These are phyloP conservation scores for Cornus florida DNA, from an alignment of 148 eudicot genomes.

Conservation along the genomic window DNA sequence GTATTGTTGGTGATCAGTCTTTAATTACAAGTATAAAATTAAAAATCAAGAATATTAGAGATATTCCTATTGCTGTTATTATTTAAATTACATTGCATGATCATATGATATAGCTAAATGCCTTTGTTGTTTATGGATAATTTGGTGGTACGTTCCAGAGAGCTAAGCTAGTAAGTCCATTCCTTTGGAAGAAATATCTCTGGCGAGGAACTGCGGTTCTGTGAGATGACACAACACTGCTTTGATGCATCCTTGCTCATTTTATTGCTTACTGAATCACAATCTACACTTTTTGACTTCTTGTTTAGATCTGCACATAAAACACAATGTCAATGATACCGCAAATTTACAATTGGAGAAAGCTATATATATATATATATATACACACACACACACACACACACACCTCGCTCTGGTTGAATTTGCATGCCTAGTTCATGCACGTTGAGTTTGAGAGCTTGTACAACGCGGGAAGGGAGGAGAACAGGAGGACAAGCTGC, in stretches of 20 bases:
- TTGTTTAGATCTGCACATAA: conserved; percentile 26
- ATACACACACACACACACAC: too few species aligned
- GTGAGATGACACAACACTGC: conserved; percentile 23
- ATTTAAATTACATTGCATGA: not conserved
- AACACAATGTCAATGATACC: not conserved
- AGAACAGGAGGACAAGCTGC: conserved; percentile 71
- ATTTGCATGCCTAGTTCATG: conserved; percentile 48
- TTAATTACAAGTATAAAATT: too few species aligned
- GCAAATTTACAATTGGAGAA: not conserved
- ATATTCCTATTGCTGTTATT: not conserved
- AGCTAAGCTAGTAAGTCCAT: conserved; percentile 58
- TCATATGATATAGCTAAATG: not conserved
- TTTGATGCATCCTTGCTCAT: conserved; percentile 24
- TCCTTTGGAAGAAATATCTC: conserved; percentile 74
- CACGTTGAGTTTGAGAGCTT: conserved; percentile 64
- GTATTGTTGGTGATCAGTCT: not conserved
- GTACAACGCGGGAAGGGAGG: conserved; percentile 70
- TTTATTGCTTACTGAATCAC: conserved; percentile 14
- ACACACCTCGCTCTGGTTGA: conserved; percentile 36
- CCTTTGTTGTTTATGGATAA: not conserved
- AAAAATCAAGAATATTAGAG: not conserved
- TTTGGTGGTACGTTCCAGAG: not conserved
- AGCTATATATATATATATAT: too few species aligned
- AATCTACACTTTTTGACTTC: conserved; percentile 5
- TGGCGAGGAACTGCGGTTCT: conserved; percentile 36